A percentile compares a stretch with the other conserved stretches of the same genome.
Evolutionary conservation across 73 alveolate species (phyloP).

Genomic region (Paramecium tetraurelia): DNA sequence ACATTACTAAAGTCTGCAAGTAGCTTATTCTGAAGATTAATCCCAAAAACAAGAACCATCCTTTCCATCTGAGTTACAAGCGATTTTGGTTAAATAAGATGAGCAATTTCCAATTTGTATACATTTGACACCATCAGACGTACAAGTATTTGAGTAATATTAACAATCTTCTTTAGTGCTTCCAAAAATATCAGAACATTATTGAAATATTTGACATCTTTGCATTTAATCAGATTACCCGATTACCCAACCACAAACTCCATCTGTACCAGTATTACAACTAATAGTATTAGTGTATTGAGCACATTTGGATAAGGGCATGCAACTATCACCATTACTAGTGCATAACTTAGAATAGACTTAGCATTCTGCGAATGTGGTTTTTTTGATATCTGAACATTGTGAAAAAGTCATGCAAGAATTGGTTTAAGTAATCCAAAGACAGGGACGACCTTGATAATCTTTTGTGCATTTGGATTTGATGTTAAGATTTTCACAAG

Average conservation of each 20-base stretch:
- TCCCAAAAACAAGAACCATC: slow-evolving; percentile 25
- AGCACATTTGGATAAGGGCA: neutral
- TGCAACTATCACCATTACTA: neutral
- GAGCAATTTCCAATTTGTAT: neutral
- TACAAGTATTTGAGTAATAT: neutral
- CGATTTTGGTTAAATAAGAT: neutral
- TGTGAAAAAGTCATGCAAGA: neutral
- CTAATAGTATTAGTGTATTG: neutral
- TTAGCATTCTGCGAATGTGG: neutral
- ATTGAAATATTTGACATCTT: neutral
- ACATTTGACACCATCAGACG: neutral
- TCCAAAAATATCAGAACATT: neutral
- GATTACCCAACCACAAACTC: slow-evolving; percentile 8
- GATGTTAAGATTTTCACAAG: neutral
- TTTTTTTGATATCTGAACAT: neutral
- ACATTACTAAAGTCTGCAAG: neutral
- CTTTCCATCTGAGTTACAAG: neutral
- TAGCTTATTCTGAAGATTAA: neutral
- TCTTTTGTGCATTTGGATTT: neutral
- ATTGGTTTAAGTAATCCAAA: neutral
- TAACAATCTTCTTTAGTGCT: neutral
- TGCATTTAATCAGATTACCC: neutral
- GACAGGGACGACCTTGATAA: neutral
- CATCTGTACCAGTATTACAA: slow-evolving; percentile 15
- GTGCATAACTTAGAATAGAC: neutral